These are phyloP conservation scores for Puccinia hordei DNA, from an alignment of 1,284 basidiomycete genomes.

Conservation along the genomic window DNA sequence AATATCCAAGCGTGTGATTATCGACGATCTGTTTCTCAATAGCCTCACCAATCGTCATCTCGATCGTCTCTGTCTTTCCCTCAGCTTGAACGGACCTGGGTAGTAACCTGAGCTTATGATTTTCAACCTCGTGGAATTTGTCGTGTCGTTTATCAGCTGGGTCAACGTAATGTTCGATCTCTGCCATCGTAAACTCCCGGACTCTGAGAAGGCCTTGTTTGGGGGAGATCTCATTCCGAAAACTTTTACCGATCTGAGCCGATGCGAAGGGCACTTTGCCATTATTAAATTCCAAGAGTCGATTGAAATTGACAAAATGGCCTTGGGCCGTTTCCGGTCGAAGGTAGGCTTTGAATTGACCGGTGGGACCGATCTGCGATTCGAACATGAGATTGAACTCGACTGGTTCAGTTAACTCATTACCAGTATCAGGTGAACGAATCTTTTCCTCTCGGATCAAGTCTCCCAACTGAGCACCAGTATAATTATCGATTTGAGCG, in stretches of 20 bases:
- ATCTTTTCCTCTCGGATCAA: conserved; percentile 82
- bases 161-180: conserved; percentile 99
- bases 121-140: conserved; percentile 77
- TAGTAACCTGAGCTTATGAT: conserved; percentile 75
- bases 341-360: conserved; percentile 92
- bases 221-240: conserved; percentile 98
- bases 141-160: conserved; percentile 86
- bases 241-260: conserved; percentile 92
- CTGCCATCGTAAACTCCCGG: conserved; percentile 97
- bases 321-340: conserved; percentile 98
- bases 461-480: conserved; percentile 82
- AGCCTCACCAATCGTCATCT: conserved; percentile 83
- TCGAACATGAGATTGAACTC: conserved; percentile 99
- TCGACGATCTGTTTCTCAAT: conserved; percentile 82
- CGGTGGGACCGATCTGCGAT: conserved; percentile 94
- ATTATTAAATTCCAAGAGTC: conserved; percentile 97
- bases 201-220: conserved; percentile 93
- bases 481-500: conserved; percentile 96
- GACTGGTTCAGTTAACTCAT: conserved; percentile 87
- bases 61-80: conserved; percentile 70
- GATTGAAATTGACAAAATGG: conserved; percentile 98
- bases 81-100: conserved; percentile 78
- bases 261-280: conserved; percentile 93
- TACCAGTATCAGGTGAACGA: conserved; percentile 86
- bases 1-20: conserved; percentile 97